These are phyloP conservation scores for Rhytidiadelphus loreus DNA, from an alignment of 225 moss, liverwort and hornwort species.

Conservation along the genomic window DNA sequence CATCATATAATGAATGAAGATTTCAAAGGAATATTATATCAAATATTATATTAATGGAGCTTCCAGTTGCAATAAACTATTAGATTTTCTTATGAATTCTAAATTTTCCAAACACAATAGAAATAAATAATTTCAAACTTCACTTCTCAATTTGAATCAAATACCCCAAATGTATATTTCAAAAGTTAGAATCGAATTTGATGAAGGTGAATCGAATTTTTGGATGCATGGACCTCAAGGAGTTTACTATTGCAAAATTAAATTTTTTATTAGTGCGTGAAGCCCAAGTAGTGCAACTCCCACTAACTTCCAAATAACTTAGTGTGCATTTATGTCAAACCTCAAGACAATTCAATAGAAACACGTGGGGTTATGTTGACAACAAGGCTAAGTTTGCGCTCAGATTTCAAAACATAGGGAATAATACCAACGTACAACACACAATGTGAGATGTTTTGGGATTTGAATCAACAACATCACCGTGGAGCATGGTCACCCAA, in stretches of 20 bases:
- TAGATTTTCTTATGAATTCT: neutral
- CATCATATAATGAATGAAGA: too few species aligned
- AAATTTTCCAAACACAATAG: too few species aligned
- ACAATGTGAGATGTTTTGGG: neutral
- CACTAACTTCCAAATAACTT: too few species aligned
- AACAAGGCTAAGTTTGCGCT: neutral
- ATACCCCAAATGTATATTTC: neutral
- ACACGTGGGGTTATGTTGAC: neutral
- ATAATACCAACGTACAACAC: neutral
- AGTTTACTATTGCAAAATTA: neutral
- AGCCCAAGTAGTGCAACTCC: fast-evolving
- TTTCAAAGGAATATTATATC: too few species aligned
- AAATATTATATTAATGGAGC: too few species aligned
- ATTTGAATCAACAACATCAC: neutral
- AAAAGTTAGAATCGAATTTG: neutral
- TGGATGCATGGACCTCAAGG: neutral
- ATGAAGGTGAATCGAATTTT: neutral
- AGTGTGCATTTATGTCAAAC: neutral
- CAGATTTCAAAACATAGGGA: neutral
- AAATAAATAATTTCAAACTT: neutral
- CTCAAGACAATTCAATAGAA: neutral
- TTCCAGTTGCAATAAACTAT: too few species aligned
- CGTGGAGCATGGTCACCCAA: fast-evolving
- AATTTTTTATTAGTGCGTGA: neutral
- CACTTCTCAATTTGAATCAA: neutral